A percentile compares a stretch with the other conserved stretches of the same genome.
These are phyloP conservation scores for Carex sylvatica DNA, from an alignment of 202 grass and related monocot genomes.

Conservation along the genomic window DNA sequence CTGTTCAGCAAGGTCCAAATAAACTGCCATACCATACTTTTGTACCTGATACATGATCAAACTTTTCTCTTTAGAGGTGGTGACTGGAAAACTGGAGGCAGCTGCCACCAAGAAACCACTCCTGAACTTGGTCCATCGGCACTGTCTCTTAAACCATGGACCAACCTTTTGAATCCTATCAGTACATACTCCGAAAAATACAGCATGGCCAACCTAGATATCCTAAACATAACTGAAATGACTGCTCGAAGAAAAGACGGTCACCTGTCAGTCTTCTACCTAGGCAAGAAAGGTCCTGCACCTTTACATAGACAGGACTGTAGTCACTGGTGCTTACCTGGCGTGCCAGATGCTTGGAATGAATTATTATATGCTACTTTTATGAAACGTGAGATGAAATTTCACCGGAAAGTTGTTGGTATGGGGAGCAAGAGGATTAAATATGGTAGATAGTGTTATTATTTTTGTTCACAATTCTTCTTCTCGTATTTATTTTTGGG, in stretches of 20 bases:
- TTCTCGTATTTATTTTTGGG: constrained; percentile 14
- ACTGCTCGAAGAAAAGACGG: constrained; percentile 71
- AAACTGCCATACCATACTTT: neutral
- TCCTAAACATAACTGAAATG: constrained; percentile 87
- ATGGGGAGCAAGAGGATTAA: constrained; percentile 9
- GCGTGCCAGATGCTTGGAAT: constrained; percentile 92
- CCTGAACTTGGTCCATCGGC: constrained; percentile 38
- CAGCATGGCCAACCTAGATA: constrained; percentile 34
- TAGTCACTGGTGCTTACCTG: constrained; percentile 97
- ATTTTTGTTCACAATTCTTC: neutral
- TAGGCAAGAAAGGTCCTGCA: constrained; percentile 47
- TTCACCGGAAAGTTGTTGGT: constrained; percentile 9
- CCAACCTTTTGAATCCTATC: constrained; percentile 57
- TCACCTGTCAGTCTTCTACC: constrained; percentile 69
- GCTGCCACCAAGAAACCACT: constrained; percentile 70
- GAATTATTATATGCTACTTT: constrained; percentile 71
- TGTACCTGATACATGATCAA: neutral
- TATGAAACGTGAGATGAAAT: constrained; percentile 35
- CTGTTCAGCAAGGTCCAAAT: neutral
- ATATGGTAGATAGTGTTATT: constrained; percentile 11
- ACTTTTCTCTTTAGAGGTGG: constrained; percentile 50
- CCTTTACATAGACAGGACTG: constrained; percentile 80
- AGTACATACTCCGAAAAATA: constrained; percentile 36
- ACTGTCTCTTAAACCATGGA: constrained; percentile 51
- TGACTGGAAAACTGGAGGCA: constrained; percentile 71